Conservation (phyloP, 2,329 filamentous ascomycete species). For the Hypoxylon sp. region DNA sequence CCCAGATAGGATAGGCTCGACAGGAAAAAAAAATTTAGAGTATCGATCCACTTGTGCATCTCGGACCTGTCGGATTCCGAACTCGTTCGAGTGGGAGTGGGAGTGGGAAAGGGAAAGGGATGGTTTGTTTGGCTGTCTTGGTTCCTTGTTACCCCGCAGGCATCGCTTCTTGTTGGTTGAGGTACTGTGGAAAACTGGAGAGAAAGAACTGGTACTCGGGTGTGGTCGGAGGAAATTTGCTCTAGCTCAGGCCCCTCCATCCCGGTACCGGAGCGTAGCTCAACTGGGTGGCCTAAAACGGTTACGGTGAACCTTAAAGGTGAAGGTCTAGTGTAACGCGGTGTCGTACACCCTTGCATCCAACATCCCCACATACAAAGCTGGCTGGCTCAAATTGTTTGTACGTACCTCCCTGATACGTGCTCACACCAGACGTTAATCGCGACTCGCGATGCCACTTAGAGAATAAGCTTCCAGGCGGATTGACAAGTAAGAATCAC, state of each 20-base stretch:
- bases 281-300: neutral
- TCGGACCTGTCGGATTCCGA: constrained; percentile 48
- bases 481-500: neutral
- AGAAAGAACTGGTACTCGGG: constrained; percentile 27
- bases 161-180: constrained; percentile 1
- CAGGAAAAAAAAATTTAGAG: constrained; percentile 27
- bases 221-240: constrained; percentile 35
- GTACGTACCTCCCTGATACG: neutral
- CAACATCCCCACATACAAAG: constrained; percentile 13
- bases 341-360: constrained; percentile 5
- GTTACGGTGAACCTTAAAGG: constrained; percentile 22
- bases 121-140: constrained; percentile 5
- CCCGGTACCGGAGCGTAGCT: constrained; percentile 36
- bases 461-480: neutral
- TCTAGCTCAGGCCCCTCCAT: constrained; percentile 16
- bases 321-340: constrained; percentile 19
- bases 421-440: neutral
- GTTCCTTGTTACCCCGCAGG: constrained; percentile 17
- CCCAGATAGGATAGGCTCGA: constrained; percentile 33
- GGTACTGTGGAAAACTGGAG: constrained; percentile 13
- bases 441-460: constrained; percentile 10
- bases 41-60: constrained; percentile 38
- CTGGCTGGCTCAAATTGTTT: neutral
- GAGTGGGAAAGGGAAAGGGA: neutral
- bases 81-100: constrained; percentile 33